phyloP scores from a whole-genome alignment of 2,329 filamentous ascomycete genomes.

The Cytospora leucostoma region DNA sequence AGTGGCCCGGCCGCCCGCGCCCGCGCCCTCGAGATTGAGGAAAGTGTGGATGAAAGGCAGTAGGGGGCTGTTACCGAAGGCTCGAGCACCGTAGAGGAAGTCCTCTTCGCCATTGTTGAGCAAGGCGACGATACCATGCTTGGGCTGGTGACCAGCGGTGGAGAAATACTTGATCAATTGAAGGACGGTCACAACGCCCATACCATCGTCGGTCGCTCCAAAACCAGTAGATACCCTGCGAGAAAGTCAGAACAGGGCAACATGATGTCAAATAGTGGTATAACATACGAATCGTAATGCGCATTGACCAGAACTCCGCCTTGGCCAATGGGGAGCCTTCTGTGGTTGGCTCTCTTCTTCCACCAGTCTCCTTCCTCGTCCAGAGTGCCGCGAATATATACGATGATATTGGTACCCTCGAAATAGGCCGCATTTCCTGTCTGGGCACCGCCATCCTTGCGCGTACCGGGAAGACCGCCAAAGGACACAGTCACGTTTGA shows the following conservation, averaged over 20 bases:
- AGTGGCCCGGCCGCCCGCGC: slow-evolving; percentile 83
- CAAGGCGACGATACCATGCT: slow-evolving; percentile 77
- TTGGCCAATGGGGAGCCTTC: slow-evolving; percentile 54
- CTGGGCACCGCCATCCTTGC: slow-evolving; percentile 38
- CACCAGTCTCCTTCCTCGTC: slow-evolving; percentile 77
- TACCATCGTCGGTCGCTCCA: slow-evolving; percentile 91
- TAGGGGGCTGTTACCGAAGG: slow-evolving; percentile 81
- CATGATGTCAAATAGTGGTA: neutral
- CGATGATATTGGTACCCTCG: slow-evolving; percentile 87
- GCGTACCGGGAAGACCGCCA: slow-evolving; percentile 45
- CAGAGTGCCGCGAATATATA: slow-evolving; percentile 83
- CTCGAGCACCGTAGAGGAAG: slow-evolving; percentile 81
- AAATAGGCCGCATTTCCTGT: slow-evolving; percentile 68
- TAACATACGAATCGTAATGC: slow-evolving; percentile 74
- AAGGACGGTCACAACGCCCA: slow-evolving; percentile 82
- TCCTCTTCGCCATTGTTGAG: slow-evolving; percentile 98
- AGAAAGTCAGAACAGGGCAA: slow-evolving; percentile 5
- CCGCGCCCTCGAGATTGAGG: slow-evolving; percentile 91
- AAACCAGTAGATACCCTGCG: slow-evolving; percentile 76
- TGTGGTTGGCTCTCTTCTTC: slow-evolving; percentile 47
- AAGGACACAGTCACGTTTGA: slow-evolving; percentile 70
- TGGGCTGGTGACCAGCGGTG: slow-evolving; percentile 67
- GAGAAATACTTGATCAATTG: slow-evolving; percentile 89
- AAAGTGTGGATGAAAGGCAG: slow-evolving; percentile 83
- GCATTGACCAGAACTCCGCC: slow-evolving; percentile 91